These are phyloP conservation scores for Protomyces arabidopsidicola DNA, from an alignment of 1,139 yeast species.

Conservation along the genomic window DNA sequence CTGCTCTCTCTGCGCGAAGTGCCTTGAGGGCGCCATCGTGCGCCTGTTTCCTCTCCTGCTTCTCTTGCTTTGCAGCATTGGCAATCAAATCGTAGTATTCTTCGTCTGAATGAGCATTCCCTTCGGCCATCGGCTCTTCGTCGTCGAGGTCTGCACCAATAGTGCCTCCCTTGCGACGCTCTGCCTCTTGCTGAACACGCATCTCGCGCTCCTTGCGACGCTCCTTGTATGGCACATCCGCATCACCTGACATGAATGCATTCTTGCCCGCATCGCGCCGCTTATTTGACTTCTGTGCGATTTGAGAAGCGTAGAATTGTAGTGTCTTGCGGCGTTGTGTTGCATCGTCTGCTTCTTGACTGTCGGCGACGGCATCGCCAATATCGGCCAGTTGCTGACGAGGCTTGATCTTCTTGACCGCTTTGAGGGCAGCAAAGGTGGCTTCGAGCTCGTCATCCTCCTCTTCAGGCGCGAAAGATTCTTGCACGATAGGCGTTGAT, in stretches of 20 bases:
- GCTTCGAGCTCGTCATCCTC: slow-evolving; percentile 43
- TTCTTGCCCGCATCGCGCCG: slow-evolving; percentile 40
- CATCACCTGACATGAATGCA: slow-evolving; percentile 63
- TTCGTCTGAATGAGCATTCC: slow-evolving; percentile 50
- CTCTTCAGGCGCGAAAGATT: slow-evolving; percentile 34
- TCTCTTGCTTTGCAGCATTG: slow-evolving; percentile 46
- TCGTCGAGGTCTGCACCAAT: slow-evolving; percentile 55
- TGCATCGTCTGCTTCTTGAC: slow-evolving; percentile 82
- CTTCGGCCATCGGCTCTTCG: slow-evolving; percentile 40
- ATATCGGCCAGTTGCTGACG: slow-evolving; percentile 46
- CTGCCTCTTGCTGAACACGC: slow-evolving; percentile 79
- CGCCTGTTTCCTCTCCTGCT: slow-evolving; percentile 58
- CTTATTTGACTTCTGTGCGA: slow-evolving; percentile 64
- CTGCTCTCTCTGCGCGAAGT: slow-evolving; percentile 73
- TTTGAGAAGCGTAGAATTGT: slow-evolving; percentile 93
- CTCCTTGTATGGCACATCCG: slow-evolving; percentile 89
- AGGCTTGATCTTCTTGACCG: slow-evolving; percentile 33
- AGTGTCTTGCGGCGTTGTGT: slow-evolving; percentile 73
- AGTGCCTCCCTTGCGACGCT: slow-evolving; percentile 64
- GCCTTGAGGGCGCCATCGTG: slow-evolving; percentile 55
- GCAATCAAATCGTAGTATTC: slow-evolving; percentile 38
- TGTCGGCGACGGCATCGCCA: slow-evolving; percentile 59
- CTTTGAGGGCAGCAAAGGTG: slow-evolving; percentile 50
- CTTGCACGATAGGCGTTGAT: slow-evolving; percentile 34
- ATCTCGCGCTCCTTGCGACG: slow-evolving; percentile 84